A percentile compares a stretch with the other conserved stretches of the same genome.
Conservation (phyloP, 768 basidiomycete genomes). For the Auricularia sp. region DNA sequence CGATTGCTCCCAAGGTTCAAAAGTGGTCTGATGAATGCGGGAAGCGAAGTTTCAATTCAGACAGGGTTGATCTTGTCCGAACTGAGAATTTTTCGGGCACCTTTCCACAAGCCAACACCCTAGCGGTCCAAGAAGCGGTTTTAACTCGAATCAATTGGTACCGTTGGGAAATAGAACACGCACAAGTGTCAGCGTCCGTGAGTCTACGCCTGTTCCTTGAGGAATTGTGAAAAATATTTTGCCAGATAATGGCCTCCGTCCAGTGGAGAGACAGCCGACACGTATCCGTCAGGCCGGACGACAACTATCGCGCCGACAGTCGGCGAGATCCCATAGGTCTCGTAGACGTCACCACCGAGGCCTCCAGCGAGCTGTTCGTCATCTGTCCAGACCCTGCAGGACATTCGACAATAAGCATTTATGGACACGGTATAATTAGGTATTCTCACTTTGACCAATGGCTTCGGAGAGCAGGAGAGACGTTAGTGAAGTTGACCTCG, state of each 20-base stretch:
- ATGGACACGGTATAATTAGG: too few relatives aligned
- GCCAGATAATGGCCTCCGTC: slow-evolving; percentile 24
- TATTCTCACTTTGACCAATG: slow-evolving; percentile 49
- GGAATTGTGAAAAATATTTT: neutral
- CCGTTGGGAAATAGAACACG: too few relatives aligned
- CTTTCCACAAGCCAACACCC: too few relatives aligned
- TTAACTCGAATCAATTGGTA: too few relatives aligned
- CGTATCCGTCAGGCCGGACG: slow-evolving; percentile 57
- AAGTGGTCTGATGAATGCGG: neutral
- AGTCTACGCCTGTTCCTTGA: too few relatives aligned
- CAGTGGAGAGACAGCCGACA: slow-evolving; percentile 46
- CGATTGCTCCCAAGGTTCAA: neutral
- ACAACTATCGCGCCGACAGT: slow-evolving; percentile 38
- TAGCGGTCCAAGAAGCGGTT: too few relatives aligned
- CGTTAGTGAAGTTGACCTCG: slow-evolving; percentile 31
- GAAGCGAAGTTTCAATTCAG: neutral
- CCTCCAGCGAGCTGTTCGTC: slow-evolving; percentile 35
- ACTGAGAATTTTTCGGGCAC: too few relatives aligned
- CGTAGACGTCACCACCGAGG: slow-evolving; percentile 46
- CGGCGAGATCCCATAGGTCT: slow-evolving; percentile 40
- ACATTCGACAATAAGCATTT: too few relatives aligned
- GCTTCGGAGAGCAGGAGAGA: slow-evolving; percentile 36
- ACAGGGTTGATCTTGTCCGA: too few relatives aligned
- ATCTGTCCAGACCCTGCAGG: slow-evolving; percentile 27
- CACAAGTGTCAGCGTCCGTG: too few relatives aligned